These are phyloP conservation scores for Geotrichum europaeum DNA, from an alignment of 1,139 yeast genomes.

Conservation along the genomic window DNA sequence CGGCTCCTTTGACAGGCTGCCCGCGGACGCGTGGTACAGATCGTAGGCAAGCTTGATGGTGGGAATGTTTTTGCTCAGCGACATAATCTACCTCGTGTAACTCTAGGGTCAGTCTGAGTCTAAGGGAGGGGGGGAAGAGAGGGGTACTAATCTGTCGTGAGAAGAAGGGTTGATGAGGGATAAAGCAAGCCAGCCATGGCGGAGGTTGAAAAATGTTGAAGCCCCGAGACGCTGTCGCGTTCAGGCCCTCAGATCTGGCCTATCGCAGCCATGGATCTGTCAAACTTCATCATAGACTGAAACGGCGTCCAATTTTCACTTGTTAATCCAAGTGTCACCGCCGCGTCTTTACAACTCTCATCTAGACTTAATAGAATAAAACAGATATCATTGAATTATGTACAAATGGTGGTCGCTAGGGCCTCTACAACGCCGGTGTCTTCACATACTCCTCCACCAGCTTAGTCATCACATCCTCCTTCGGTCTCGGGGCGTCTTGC, in stretches of 20 bases:
- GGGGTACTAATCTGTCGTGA: background rate
- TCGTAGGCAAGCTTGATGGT: slow-evolving; percentile 16
- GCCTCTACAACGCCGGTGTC: slow-evolving; percentile 17
- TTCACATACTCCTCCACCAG: slow-evolving; percentile 13
- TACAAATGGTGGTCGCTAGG: slow-evolving; percentile 11
- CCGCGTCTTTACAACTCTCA: background rate
- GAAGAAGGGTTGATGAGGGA: background rate
- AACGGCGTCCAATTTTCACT: background rate
- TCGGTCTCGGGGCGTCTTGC: slow-evolving; percentile 27
- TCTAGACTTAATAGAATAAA: slow-evolving; percentile 17
- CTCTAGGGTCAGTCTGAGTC: background rate
- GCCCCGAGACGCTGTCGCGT: background rate
- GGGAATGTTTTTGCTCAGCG: slow-evolving; percentile 17
- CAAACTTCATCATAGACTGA: background rate
- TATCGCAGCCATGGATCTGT: background rate
- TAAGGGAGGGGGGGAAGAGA: no score
- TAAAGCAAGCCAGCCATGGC: background rate
- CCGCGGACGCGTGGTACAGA: slow-evolving; percentile 13
- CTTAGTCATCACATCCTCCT: slow-evolving; percentile 21
- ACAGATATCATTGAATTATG: slow-evolving; percentile 36
- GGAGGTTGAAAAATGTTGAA: background rate
- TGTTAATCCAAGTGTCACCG: no score
- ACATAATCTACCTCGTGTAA: background rate
- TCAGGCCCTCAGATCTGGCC: background rate
- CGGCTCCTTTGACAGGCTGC: slow-evolving; percentile 38